Evolutionary conservation across 2,329 filamentous ascomycete species (phyloP).

Genomic region (Verticillium klebahnii): DNA sequence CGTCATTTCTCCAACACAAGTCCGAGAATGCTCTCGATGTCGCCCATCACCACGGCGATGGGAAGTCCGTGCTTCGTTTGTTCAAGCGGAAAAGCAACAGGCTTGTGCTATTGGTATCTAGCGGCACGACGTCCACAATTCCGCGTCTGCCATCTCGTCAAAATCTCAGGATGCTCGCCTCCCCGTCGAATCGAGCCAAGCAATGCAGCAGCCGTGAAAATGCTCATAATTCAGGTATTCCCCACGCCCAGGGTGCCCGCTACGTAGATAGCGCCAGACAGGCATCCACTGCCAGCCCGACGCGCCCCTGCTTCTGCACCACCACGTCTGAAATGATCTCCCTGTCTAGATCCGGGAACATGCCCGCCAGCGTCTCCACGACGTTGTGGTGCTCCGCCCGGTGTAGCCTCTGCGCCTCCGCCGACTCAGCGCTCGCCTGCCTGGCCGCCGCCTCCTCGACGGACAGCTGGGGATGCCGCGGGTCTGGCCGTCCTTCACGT

Average conservation of each 20-base stretch:
- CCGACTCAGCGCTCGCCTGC: conserved; percentile 85
- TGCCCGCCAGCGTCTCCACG: conserved; percentile 88
- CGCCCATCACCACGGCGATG: neutral
- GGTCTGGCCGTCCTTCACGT: conserved; percentile 14
- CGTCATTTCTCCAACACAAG: too few species aligned
- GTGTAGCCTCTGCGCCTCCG: conserved; percentile 80
- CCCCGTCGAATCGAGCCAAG: neutral
- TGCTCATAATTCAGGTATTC: neutral
- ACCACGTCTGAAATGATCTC: conserved; percentile 98
- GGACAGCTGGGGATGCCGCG: conserved; percentile 40
- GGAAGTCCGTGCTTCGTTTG: neutral
- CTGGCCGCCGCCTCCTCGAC: conserved; percentile 85
- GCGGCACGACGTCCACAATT: neutral
- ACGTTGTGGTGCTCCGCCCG: conserved; percentile 83
- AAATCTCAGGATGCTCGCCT: neutral
- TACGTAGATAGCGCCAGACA: conserved; percentile 65
- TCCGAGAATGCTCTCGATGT: too few species aligned
- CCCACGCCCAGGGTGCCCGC: neutral
- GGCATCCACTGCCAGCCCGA: conserved; percentile 80
- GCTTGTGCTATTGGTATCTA: neutral
- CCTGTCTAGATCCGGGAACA: conserved; percentile 93
- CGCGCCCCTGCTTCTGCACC: conserved; percentile 88
- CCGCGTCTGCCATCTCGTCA: neutral
- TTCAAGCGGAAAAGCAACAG: neutral
- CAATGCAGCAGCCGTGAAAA: neutral